These are phyloP conservation scores for Cordyceps farinosa DNA, from an alignment of 2,329 filamentous ascomycete genomes.

Conservation along the genomic window DNA sequence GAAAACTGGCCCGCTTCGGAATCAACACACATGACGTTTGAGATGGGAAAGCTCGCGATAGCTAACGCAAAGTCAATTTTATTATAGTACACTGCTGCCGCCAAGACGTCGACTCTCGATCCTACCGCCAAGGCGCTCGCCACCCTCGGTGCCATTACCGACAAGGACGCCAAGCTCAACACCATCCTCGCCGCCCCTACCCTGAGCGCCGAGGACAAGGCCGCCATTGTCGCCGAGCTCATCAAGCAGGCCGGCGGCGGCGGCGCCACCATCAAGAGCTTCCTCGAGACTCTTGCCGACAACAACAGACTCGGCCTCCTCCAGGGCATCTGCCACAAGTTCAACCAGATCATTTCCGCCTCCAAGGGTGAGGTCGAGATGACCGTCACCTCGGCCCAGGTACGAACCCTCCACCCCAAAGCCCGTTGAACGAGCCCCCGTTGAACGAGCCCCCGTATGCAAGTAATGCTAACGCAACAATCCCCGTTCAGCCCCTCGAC, in stretches of 20 bases:
- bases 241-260: slow-evolving; percentile 73
- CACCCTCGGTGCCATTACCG: slow-evolving; percentile 66
- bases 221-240: slow-evolving; percentile 80
- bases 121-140: slow-evolving; percentile 76
- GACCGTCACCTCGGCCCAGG: slow-evolving; percentile 83
- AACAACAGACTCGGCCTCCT: slow-evolving; percentile 92
- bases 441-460: not conserved
- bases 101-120: slow-evolving; percentile 83
- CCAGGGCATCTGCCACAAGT: slow-evolving; percentile 81
- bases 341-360: slow-evolving; percentile 80
- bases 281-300: slow-evolving; percentile 83
- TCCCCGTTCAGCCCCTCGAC: slow-evolving; percentile 68
- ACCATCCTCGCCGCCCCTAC: slow-evolving; percentile 76
- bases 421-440: not conserved
- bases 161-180: slow-evolving; percentile 78
- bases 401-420: slow-evolving; percentile 41
- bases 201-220: slow-evolving; percentile 75
- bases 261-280: slow-evolving; percentile 89
- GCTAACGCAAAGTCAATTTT: slow-evolving; percentile 28
- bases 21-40: not conserved
- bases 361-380: slow-evolving; percentile 91
- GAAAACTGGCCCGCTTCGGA: not conserved
- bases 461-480: slow-evolving; percentile 23
- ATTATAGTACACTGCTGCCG: slow-evolving; percentile 86
- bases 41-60: not conserved